phyloP scores from a whole-genome alignment of 2,329 filamentous ascomycete genomes.

The Pleurostoma richardsiae region DNA sequence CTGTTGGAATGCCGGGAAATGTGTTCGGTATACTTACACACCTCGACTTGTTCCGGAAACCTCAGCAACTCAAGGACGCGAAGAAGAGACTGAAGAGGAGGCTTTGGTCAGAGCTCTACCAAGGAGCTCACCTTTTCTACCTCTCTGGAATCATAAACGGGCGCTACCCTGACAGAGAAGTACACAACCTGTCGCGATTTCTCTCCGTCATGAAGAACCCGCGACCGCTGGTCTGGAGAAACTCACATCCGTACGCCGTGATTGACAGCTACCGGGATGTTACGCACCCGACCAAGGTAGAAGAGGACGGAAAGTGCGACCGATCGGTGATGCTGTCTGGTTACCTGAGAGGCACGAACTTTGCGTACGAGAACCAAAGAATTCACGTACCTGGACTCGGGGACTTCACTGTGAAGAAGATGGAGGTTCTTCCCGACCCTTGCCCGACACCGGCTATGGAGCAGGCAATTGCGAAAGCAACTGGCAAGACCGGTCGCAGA shows the following conservation, averaged over 20 bases:
- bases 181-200: slow-evolving; percentile 93
- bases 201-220: slow-evolving; percentile 99
- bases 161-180: slow-evolving; percentile 90
- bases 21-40: slow-evolving; percentile 97
- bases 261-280: slow-evolving; percentile 94
- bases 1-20: slow-evolving; percentile 96
- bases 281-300: slow-evolving; percentile 86
- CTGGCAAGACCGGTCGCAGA: slow-evolving; percentile 74
- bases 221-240: slow-evolving; percentile 91
- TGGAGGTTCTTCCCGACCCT: slow-evolving; percentile 87
- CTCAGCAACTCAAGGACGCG: slow-evolving; percentile 82
- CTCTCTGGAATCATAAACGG: slow-evolving; percentile 95
- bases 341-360: slow-evolving; percentile 92
- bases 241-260: slow-evolving; percentile 89
- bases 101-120: slow-evolving; percentile 95
- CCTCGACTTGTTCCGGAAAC: slow-evolving; percentile 91
- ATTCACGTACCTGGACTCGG: slow-evolving; percentile 92
- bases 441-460: slow-evolving; percentile 92
- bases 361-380: slow-evolving; percentile 75
- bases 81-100: slow-evolving; percentile 96
- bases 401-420: slow-evolving; percentile 75
- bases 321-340: slow-evolving; percentile 87
- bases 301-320: slow-evolving; percentile 84
- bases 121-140: slow-evolving; percentile 95
- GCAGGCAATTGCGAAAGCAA: slow-evolving; percentile 76